These are phyloP conservation scores for Blastobotrys aristatus DNA, from an alignment of 1,139 yeast species.

Conservation along the genomic window DNA sequence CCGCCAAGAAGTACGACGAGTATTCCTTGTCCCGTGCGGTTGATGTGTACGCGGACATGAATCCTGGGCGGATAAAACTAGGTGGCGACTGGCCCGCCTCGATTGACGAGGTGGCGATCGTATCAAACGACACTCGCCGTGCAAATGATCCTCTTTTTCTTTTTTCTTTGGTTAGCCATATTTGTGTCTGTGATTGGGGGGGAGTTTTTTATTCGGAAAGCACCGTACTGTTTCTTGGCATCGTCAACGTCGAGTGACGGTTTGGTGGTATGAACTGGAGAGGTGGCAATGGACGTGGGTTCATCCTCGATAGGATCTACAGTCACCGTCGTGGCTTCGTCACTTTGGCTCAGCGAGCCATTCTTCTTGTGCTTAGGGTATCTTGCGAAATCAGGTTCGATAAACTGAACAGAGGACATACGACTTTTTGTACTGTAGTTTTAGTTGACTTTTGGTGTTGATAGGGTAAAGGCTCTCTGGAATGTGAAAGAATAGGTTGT, in stretches of 20 bases:
- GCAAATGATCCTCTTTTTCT: constrained; percentile 17
- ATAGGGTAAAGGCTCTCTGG: too few species aligned
- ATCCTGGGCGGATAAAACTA: constrained; percentile 11
- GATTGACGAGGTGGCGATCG: constrained; percentile 17
- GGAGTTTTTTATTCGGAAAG: neutral
- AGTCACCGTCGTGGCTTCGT: neutral
- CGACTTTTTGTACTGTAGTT: too few species aligned
- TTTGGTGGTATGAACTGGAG: neutral
- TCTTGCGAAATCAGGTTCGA: constrained; percentile 22
- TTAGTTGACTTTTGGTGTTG: too few species aligned
- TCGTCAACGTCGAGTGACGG: neutral
- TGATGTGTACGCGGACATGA: constrained; percentile 8
- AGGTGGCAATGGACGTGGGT: neutral
- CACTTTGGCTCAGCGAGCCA: neutral
- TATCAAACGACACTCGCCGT: constrained; percentile 28
- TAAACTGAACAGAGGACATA: constrained; percentile 23
- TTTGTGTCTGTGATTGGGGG: neutral
- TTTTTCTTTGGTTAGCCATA: neutral
- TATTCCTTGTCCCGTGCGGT: constrained; percentile 16
- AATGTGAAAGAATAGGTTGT: too few species aligned
- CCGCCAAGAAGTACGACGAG: constrained; percentile 26
- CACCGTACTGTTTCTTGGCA: neutral
- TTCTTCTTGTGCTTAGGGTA: constrained; percentile 15
- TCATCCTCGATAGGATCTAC: neutral
- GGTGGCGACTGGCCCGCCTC: constrained; percentile 4